A percentile compares a stretch with the other conserved stretches of the same genome.
Evolutionary conservation across 352 stramenopile genomes (phyloP).

Genomic region (Globisporangium canariense): DNA sequence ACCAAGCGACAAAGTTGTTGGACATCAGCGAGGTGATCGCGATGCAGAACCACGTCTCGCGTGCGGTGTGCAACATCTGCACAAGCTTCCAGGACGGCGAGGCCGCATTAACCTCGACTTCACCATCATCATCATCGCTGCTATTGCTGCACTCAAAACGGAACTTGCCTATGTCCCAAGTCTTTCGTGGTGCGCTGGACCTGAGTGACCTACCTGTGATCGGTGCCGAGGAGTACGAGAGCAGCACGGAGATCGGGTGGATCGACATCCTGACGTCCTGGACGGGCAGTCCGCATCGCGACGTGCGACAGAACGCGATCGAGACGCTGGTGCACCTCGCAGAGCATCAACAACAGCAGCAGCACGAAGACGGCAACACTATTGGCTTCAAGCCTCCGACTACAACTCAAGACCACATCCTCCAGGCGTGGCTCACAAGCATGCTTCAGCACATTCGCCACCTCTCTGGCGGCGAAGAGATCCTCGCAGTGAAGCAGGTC

Average conservation of each 20-base stretch:
- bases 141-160: slow-evolving; percentile 56
- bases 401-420: slow-evolving; percentile 43
- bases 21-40: slow-evolving; percentile 1
- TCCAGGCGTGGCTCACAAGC: slow-evolving; percentile 76
- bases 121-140: slow-evolving; percentile 38
- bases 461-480: slow-evolving; percentile 49
- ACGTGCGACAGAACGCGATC: slow-evolving; percentile 64
- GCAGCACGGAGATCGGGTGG: slow-evolving; percentile 73
- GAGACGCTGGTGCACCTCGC: slow-evolving; percentile 62
- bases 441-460: slow-evolving; percentile 72
- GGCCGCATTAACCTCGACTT: slow-evolving; percentile 37
- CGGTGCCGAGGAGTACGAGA: slow-evolving; percentile 74
- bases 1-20: background rate
- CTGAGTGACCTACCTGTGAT: slow-evolving; percentile 67
- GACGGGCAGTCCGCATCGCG: slow-evolving; percentile 47
- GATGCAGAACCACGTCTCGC: slow-evolving; percentile 32
- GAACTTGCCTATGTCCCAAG: slow-evolving; percentile 60
- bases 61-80: slow-evolving; percentile 58
- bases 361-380: background rate
- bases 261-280: slow-evolving; percentile 78
- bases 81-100: slow-evolving; percentile 50
- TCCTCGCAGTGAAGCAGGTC: slow-evolving; percentile 75
- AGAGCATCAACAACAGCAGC: slow-evolving; percentile 28
- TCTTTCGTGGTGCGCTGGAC: slow-evolving; percentile 52
- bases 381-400: background rate